Evolutionary conservation across 2,329 filamentous ascomycete genomes (phyloP).

Genomic region (Alternaria brassicae): DNA sequence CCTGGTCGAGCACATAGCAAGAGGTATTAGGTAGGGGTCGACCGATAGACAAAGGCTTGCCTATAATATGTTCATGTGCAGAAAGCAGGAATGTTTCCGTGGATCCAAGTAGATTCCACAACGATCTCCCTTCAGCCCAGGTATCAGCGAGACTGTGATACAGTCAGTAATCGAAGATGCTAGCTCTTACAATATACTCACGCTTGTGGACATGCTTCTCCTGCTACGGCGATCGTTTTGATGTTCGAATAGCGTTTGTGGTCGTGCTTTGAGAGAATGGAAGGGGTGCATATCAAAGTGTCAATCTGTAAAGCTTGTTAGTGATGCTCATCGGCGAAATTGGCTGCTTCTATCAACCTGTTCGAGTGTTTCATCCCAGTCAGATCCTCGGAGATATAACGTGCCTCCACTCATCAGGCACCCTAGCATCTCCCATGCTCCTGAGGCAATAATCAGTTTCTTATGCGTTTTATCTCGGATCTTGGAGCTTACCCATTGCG

Average conservation of each 20-base stretch:
- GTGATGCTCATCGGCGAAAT: not conserved
- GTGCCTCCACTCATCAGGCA: slow-evolving; percentile 66
- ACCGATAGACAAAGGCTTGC: slow-evolving; percentile 61
- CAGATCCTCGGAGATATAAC: slow-evolving; percentile 59
- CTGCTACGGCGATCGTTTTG: slow-evolving; percentile 62
- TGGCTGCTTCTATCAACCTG: slow-evolving; percentile 47
- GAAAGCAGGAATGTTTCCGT: slow-evolving; percentile 68
- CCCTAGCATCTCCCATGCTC: slow-evolving; percentile 67
- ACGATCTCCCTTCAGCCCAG: slow-evolving; percentile 57
- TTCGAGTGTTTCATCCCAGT: slow-evolving; percentile 58
- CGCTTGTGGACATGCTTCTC: slow-evolving; percentile 60
- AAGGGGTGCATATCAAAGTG: slow-evolving; percentile 63
- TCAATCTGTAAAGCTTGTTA: slow-evolving; percentile 52
- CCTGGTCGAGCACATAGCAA: slow-evolving; percentile 62
- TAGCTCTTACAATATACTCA: slow-evolving; percentile 32
- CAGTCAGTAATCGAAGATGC: not conserved
- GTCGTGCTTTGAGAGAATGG: slow-evolving; percentile 60
- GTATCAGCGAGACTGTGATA: slow-evolving; percentile 59
- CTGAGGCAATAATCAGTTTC: slow-evolving; percentile 42
- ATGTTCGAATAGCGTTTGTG: slow-evolving; percentile 60
- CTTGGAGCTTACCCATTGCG: slow-evolving; percentile 63
- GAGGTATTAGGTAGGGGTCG: slow-evolving; percentile 64
- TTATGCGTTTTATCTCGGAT: not conserved
- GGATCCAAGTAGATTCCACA: slow-evolving; percentile 64
- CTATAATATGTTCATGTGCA: slow-evolving; percentile 59